phyloP scores from a whole-genome alignment of 2,329 filamentous ascomycete genomes.

The Alternaria arborescens region DNA sequence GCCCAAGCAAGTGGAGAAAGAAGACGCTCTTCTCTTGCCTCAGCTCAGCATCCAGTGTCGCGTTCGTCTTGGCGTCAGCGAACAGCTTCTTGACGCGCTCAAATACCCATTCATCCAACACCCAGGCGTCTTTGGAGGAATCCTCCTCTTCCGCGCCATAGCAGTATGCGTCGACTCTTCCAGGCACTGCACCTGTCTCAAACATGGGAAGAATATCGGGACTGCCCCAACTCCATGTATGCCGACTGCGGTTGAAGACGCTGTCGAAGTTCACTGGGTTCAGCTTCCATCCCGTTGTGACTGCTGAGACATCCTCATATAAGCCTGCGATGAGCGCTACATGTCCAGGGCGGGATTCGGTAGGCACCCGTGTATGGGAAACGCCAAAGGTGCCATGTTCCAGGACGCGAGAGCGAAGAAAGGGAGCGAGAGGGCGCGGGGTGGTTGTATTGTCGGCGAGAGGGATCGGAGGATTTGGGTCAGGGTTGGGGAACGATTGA shows the following conservation, averaged over 20 bases:
- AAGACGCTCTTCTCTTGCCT: constrained; percentile 89
- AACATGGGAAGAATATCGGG: constrained; percentile 99
- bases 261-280: constrained; percentile 99
- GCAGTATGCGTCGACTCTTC: constrained; percentile 84
- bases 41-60: constrained; percentile 75
- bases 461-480: constrained; percentile 64
- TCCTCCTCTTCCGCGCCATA: constrained; percentile 90
- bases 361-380: constrained; percentile 95
- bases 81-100: constrained; percentile 91
- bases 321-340: constrained; percentile 95
- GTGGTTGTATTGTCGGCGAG: constrained; percentile 68
- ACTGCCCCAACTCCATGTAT: constrained; percentile 99
- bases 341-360: constrained; percentile 94
- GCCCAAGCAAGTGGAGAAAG: constrained; percentile 89
- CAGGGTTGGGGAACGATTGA: constrained; percentile 89
- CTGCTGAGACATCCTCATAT: constrained; percentile 97
- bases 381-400: constrained; percentile 95
- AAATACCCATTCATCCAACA: constrained; percentile 94
- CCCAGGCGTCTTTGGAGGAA: constrained; percentile 81
- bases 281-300: constrained; percentile 97
- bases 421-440: constrained; percentile 86
- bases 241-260: constrained; percentile 94
- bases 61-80: constrained; percentile 77
- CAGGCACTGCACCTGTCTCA: constrained; percentile 86
- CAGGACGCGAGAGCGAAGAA: constrained; percentile 86